These are phyloP conservation scores for Fusarium falciforme DNA, from an alignment of 2,329 filamentous ascomycete species.

Conservation along the genomic window DNA sequence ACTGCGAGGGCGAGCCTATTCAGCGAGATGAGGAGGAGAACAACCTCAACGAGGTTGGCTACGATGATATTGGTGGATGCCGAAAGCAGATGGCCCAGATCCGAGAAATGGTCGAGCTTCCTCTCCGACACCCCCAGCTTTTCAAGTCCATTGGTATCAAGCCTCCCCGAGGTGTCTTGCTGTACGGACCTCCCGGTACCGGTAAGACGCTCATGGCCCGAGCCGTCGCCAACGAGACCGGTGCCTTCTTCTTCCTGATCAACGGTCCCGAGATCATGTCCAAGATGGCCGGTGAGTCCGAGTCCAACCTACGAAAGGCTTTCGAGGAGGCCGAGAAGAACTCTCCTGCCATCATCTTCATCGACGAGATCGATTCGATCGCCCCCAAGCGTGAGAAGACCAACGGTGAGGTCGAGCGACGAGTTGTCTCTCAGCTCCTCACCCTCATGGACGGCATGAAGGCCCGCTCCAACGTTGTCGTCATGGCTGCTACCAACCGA, in stretches of 20 bases:
- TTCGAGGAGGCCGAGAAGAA: constrained; percentile 99
- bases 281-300: constrained; percentile 99
- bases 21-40: constrained; percentile 99
- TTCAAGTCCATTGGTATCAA: constrained; percentile 99
- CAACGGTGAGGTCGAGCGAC: constrained; percentile 97
- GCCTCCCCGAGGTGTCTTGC: constrained; percentile 96
- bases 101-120: constrained; percentile 96
- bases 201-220: constrained; percentile 99
- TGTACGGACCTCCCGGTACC: constrained; percentile 96
- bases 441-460: constrained; percentile 99
- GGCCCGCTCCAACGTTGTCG: constrained; percentile 96
- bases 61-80: constrained; percentile 99
- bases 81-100: constrained; percentile 99
- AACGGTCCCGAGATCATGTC: constrained; percentile 99
- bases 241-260: constrained; percentile 99
- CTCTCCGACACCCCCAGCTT: constrained; percentile 94
- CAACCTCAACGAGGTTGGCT: constrained; percentile 98
- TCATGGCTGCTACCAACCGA: constrained; percentile 99
- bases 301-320: constrained; percentile 98
- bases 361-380: constrained; percentile 99
- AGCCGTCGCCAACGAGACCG: constrained; percentile 98
- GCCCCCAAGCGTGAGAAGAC: constrained; percentile 99
- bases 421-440: constrained; percentile 95
- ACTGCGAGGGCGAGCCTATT: constrained; percentile 92
- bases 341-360: constrained; percentile 99